Conservation (phyloP, 2,329 filamentous ascomycete species). For the Penicillium psychrosexuale region DNA sequence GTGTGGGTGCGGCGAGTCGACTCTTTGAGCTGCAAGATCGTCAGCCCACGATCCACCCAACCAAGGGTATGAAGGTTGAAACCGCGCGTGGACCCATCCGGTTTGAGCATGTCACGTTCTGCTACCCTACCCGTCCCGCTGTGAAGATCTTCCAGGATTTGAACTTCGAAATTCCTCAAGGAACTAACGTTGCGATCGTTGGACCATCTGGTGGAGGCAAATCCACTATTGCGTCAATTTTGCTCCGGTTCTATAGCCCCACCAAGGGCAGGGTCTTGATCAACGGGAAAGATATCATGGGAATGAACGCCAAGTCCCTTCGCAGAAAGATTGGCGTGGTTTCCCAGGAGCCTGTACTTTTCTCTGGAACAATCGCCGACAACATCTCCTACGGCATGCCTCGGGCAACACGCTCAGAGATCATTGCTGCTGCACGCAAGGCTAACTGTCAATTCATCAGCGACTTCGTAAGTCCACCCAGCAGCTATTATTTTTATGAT, state of each 20-base stretch:
- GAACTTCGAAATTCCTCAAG: conserved; percentile 86
- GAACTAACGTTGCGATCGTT: conserved; percentile 93
- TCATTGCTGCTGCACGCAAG: conserved; percentile 79
- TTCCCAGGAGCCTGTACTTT: conserved; percentile 90
- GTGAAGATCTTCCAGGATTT: conserved; percentile 87
- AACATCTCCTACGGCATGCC: conserved; percentile 94
- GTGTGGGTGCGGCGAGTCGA: conserved; percentile 91
- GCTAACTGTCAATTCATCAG: conserved; percentile 97
- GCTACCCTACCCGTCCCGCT: conserved; percentile 89
- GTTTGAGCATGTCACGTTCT: conserved; percentile 81
- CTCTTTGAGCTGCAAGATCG: conserved; percentile 95
- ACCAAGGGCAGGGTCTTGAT: conserved; percentile 75
- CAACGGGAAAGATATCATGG: conserved; percentile 75
- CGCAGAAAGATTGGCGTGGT: conserved; percentile 92
- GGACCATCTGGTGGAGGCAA: conserved; percentile 95
- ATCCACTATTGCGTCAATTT: conserved; percentile 86
- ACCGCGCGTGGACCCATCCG: conserved; percentile 86
- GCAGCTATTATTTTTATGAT: neutral
- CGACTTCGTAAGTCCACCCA: conserved; percentile 65
- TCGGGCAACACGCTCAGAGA: conserved; percentile 71
- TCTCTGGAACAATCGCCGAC: conserved; percentile 70
- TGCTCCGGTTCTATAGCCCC: conserved; percentile 88
- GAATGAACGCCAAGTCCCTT: conserved; percentile 90
- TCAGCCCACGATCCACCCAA: conserved; percentile 79
- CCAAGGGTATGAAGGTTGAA: conserved; percentile 71